Conservation (phyloP, 306 rosid species). For the Prunus dulcis region DNA sequence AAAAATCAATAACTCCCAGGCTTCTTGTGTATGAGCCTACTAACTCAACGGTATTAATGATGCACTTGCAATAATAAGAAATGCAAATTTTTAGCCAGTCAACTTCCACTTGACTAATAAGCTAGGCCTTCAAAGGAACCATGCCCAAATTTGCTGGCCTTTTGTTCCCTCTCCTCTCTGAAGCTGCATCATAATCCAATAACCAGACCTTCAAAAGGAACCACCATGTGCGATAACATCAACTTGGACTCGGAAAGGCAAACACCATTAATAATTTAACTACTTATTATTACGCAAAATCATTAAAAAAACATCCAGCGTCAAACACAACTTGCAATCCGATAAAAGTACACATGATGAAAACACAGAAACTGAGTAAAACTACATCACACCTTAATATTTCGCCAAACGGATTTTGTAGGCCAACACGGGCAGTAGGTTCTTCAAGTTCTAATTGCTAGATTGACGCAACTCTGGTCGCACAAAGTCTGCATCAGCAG, state of each 20-base stretch:
- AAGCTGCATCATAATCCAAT: neutral
- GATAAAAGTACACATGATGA: neutral
- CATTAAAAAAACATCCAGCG: neutral
- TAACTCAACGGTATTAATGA: too few relatives aligned
- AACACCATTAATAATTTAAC: neutral
- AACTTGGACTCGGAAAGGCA: neutral
- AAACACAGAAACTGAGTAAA: neutral
- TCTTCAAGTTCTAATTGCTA: constrained; percentile 32
- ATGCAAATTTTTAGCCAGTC: too few relatives aligned
- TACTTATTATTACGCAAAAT: neutral
- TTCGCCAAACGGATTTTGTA: neutral
- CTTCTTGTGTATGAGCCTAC: too few relatives aligned
- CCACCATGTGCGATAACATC: neutral
- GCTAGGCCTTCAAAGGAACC: too few relatives aligned
- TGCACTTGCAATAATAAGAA: too few relatives aligned
- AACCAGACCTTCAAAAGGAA: neutral
- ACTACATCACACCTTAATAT: neutral
- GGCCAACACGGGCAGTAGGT: neutral
- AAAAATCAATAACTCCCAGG: too few relatives aligned
- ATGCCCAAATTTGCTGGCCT: too few relatives aligned
- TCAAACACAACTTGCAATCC: neutral
- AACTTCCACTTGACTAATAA: too few relatives aligned
- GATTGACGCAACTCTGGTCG: constrained; percentile 91
- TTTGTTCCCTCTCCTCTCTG: neutral
- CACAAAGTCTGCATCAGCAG: constrained; percentile 88